Conservation (phyloP, 23 red algal species). For the Cyanidiococcus yangmingshanensis region DNA sequence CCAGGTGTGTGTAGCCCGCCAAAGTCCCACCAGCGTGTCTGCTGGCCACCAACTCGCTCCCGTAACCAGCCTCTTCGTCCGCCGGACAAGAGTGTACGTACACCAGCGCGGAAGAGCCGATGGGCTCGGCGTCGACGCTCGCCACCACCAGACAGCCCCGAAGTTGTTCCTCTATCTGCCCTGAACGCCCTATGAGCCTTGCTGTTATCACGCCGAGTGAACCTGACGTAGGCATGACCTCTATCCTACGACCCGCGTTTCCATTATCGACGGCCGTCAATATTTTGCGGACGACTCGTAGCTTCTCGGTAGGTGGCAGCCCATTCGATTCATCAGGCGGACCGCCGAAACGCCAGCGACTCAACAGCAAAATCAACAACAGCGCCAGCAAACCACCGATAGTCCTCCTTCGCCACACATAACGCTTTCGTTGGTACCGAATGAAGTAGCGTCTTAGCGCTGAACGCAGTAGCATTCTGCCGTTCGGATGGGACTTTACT, state of each 20-base stretch:
- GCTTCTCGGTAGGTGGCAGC: not conserved
- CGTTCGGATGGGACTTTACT: too few species aligned
- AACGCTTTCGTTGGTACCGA: not conserved
- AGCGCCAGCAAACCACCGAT: not conserved
- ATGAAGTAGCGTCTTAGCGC: not conserved
- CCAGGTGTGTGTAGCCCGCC: not conserved
- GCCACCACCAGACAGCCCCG: not conserved
- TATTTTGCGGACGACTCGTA: not conserved
- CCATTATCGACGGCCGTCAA: not conserved
- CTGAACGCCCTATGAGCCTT: not conserved
- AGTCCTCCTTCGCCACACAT: not conserved
- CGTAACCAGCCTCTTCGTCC: not conserved
- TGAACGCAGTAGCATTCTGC: not conserved
- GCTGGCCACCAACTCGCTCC: not conserved
- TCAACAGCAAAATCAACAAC: not conserved
- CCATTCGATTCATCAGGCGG: not conserved
- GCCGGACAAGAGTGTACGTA: not conserved
- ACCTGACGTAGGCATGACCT: not conserved
- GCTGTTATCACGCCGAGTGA: not conserved
- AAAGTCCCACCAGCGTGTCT: not conserved
- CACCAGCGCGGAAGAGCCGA: not conserved
- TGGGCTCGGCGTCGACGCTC: not conserved
- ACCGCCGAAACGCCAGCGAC: not conserved
- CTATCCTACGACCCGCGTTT: not conserved
- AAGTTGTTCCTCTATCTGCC: not conserved